Conservation (phyloP, 129 eudicot genomes). For the Flaveria brownii region DNA sequence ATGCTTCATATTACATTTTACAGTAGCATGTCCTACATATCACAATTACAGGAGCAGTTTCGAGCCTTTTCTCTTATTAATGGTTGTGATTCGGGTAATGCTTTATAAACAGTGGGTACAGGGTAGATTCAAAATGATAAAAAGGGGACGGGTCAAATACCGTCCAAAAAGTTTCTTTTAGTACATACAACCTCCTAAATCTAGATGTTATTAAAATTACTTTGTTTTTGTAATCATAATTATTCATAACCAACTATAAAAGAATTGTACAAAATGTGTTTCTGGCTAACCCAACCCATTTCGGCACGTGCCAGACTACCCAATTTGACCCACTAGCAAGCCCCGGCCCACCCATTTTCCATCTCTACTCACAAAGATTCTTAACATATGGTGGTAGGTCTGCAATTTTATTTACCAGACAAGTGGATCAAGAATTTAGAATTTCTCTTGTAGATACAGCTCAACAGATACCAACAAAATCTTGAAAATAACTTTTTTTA, state of each 20-base stretch:
- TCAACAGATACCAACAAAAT: slow-evolving; percentile 11
- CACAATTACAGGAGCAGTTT: slow-evolving; percentile 1
- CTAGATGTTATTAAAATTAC: not conserved
- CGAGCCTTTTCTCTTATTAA: not conserved
- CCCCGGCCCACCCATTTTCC: not conserved
- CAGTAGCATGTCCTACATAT: slow-evolving; percentile 6
- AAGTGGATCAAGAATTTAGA: slow-evolving; percentile 10
- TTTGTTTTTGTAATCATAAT: not conserved
- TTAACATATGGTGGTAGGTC: slow-evolving; percentile 17
- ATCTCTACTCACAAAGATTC: not conserved
- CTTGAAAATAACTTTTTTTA: not conserved
- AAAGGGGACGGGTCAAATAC: not conserved
- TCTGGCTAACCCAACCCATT: not conserved
- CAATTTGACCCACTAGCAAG: not conserved
- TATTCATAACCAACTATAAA: not conserved
- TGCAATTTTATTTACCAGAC: slow-evolving; percentile 24
- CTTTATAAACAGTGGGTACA: not conserved
- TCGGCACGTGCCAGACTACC: not conserved
- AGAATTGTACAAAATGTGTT: not conserved
- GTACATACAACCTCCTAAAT: not conserved
- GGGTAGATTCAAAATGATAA: not conserved
- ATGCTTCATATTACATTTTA: slow-evolving; percentile 2
- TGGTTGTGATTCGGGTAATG: not conserved
- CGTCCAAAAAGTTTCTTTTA: not conserved
- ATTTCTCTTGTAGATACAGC: slow-evolving; percentile 5